These are phyloP conservation scores for Aspergillus campestris DNA, from an alignment of 495 filamentous ascomycete genomes.

Conservation along the genomic window DNA sequence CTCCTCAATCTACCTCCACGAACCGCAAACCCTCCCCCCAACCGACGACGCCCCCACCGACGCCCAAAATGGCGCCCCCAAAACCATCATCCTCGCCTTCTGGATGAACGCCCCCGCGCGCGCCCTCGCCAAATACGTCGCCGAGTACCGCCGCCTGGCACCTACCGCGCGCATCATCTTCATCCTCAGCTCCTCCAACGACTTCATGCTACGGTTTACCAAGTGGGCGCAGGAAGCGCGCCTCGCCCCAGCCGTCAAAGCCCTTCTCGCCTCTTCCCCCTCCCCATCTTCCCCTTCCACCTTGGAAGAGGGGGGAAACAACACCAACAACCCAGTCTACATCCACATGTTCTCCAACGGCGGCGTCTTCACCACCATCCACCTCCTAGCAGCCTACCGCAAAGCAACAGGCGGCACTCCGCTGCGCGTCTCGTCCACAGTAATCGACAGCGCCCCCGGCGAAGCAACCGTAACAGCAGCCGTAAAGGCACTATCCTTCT, in stretches of 20 bases:
- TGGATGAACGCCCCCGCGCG: conserved; percentile 39
- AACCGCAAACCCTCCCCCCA: conserved; percentile 8
- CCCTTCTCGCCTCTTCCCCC: conserved; percentile 14
- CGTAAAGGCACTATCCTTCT: conserved; percentile 29
- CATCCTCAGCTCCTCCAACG: conserved; percentile 26
- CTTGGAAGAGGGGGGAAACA: background rate
- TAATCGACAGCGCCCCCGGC: conserved; percentile 38
- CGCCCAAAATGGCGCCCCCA: background rate
- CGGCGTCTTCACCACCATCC: conserved; percentile 22
- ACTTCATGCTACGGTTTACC: conserved; percentile 26
- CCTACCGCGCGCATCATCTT: conserved; percentile 35
- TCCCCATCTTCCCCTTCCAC: background rate
- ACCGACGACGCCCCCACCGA: conserved; percentile 3
- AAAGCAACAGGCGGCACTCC: conserved; percentile 18
- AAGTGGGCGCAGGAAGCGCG: conserved; percentile 19
- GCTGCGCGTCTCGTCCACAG: conserved; percentile 25
- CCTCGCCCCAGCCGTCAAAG: conserved; percentile 30
- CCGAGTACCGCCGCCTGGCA: conserved; percentile 25
- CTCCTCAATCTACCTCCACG: conserved; percentile 28
- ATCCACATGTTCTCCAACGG: conserved; percentile 41
- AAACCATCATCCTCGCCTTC: conserved; percentile 31
- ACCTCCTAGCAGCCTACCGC: conserved; percentile 27
- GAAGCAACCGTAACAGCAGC: conserved; percentile 17
- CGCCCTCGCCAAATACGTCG: conserved; percentile 29
- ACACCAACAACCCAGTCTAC: conserved; percentile 21